Evolutionary conservation across 164 flowering plant genomes (phyloP).

Genomic region (Saururus chinensis): DNA sequence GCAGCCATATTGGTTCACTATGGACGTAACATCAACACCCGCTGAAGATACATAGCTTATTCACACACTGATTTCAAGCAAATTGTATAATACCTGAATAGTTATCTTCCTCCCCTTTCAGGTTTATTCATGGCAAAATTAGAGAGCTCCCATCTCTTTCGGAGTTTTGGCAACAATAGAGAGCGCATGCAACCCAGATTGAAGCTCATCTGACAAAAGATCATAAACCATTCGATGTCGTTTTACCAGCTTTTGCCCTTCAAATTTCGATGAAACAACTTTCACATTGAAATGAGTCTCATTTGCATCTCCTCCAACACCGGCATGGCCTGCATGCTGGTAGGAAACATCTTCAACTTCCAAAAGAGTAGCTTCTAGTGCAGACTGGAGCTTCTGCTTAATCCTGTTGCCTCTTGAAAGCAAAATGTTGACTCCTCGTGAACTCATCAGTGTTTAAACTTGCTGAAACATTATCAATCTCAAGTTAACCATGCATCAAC

Average conservation of each 20-base stretch:
- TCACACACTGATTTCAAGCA: too few species aligned
- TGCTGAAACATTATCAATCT: too few species aligned
- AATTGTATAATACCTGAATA: not conserved
- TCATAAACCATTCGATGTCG: conserved; percentile 81
- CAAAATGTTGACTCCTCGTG: conserved; percentile 27
- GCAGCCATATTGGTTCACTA: not conserved
- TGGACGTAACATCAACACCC: not conserved
- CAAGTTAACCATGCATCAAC: too few species aligned
- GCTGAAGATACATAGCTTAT: not conserved
- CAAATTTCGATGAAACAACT: conserved; percentile 59
- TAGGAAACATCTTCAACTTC: conserved; percentile 72
- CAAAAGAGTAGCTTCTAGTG: conserved; percentile 35
- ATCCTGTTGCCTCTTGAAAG: conserved; percentile 46
- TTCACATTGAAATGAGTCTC: conserved; percentile 79
- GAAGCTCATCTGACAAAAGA: conserved; percentile 56
- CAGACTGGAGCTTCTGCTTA: conserved; percentile 38
- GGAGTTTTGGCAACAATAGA: conserved; percentile 86
- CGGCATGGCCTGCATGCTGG: conserved; percentile 85
- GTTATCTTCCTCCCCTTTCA: not conserved
- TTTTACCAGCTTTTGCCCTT: conserved; percentile 63
- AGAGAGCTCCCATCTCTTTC: conserved; percentile 20
- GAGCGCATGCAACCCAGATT: conserved; percentile 71
- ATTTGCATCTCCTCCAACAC: conserved; percentile 32
- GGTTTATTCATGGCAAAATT: not conserved
- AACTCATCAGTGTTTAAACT: conserved; percentile 19